A percentile compares a stretch with the other conserved stretches of the same genome.
phyloP scores from a whole-genome alignment of 768 basidiomycete genomes.

The Xerocomellus intermedius region DNA sequence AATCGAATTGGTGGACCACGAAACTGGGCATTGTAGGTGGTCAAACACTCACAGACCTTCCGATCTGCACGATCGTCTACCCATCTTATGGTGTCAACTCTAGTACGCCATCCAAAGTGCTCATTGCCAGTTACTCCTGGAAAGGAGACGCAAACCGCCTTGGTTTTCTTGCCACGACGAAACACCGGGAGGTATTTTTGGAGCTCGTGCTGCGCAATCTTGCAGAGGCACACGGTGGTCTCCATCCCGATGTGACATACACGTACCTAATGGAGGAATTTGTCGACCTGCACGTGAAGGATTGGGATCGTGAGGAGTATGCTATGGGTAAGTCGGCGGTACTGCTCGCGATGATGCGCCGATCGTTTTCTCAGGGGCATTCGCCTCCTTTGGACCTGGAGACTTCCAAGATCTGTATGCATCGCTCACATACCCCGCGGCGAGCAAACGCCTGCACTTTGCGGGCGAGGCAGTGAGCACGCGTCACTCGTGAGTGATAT shows the following conservation, averaged over 20 bases:
- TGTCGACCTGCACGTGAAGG: slow-evolving; percentile 25
- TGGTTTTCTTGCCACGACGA: background rate
- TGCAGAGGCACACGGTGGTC: slow-evolving; percentile 2
- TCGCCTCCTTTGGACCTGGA: slow-evolving; percentile 39
- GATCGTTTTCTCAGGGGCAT: slow-evolving; percentile 30
- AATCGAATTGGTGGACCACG: slow-evolving; percentile 13
- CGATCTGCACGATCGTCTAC: slow-evolving; percentile 5
- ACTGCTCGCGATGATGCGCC: background rate
- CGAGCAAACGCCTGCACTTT: slow-evolving; percentile 7
- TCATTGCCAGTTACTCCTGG: slow-evolving; percentile 1
- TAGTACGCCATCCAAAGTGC: slow-evolving; percentile 9
- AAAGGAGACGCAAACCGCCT: background rate
- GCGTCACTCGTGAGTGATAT: slow-evolving; percentile 34
- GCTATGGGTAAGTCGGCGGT: slow-evolving; percentile 33
- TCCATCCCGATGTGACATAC: slow-evolving; percentile 7
- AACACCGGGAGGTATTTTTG: background rate
- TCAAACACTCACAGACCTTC: slow-evolving; percentile 12
- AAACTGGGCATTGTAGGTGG: slow-evolving; percentile 11
- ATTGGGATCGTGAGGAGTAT: slow-evolving; percentile 34
- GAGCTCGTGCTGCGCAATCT: slow-evolving; percentile 9
- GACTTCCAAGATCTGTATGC: slow-evolving; percentile 34
- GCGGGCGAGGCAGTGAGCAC: slow-evolving; percentile 28
- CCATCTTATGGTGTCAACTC: slow-evolving; percentile 8
- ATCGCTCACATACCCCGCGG: slow-evolving; percentile 30
- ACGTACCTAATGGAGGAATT: background rate